phyloP scores from a whole-genome alignment of 345 rosid genomes.

The Corchorus olitorius region DNA sequence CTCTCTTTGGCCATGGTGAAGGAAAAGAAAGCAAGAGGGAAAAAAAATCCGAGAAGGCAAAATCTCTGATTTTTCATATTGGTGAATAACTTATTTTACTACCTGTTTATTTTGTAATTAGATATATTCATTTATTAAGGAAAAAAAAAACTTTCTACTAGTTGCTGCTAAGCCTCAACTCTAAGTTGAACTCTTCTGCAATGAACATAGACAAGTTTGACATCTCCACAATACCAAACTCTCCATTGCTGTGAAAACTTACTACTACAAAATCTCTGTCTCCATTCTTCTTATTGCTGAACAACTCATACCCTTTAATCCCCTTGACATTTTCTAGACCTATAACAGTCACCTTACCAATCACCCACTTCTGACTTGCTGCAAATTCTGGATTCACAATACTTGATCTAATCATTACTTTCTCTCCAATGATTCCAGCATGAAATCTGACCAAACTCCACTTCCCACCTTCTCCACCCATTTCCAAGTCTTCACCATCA shows the following conservation, averaged over 20 bases:
- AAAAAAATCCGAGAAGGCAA: no score
- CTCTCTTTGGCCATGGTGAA: no score
- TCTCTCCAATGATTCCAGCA: conserved; percentile 28
- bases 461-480: conserved; percentile 52
- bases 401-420: conserved; percentile 33
- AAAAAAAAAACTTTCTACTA: not conserved
- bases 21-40: no score
- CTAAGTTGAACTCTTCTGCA: conserved; percentile 50
- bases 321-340: conserved; percentile 40
- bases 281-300: conserved; percentile 5
- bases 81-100: no score
- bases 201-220: conserved; percentile 34
- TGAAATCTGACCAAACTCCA: conserved; percentile 57
- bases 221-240: conserved; percentile 36
- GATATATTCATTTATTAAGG: no score
- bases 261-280: not conserved
- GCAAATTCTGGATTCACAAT: conserved; percentile 56
- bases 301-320: conserved; percentile 28
- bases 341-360: conserved; percentile 50
- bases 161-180: conserved; percentile 22
- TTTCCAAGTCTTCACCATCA: conserved; percentile 52
- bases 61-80: no score
- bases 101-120: no score
- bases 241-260: conserved; percentile 19
- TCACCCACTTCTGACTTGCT: conserved; percentile 40